Evolutionary conservation across 2,329 filamentous ascomycete genomes (phyloP), one percentile per base, ranked within the genome.

Genomic region (Penicillium expansum): DNA sequence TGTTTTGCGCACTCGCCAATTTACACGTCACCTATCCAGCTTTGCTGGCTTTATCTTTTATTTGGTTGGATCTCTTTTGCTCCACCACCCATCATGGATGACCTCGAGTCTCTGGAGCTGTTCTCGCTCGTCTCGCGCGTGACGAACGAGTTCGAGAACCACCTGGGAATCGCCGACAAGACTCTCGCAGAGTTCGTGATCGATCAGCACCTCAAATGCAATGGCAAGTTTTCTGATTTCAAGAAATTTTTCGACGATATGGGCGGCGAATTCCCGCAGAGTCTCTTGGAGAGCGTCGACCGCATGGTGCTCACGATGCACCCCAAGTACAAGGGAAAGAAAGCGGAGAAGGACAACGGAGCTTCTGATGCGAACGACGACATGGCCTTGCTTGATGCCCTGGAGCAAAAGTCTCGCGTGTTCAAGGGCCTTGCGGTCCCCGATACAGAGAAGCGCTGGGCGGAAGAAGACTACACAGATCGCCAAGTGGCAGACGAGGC

Each of bases 121-220:
- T 83, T 99, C 52, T 96, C 92, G 67, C 87, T 99, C 69, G 92
- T 97, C 55, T 94, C 91, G 49, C 96, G 93, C 75, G 91, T 99
- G 67, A 92, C 92, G 14, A 93, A 90, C 18, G 94, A 99, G 76
- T 82, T 99, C 52, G 89, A 96, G 68, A 99, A 99, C 71, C 91
- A 99, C 76, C 77, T 97, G 58, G 91, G 92, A 55, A 86, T 97
- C 67, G 89, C 85, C 72, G 92, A 99, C 77, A 97, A 96, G 76
- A 96, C 91, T 5, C 86, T 99, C 27, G 92, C 94, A 66, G 94
- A 99, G 76, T 99, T 96, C 71, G 86, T 99, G 68, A 96, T 99
- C 70, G 90, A 90, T 60, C 89, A 96, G 72, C 91, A 96, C 67
- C 77, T 88, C 72, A 85, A 92, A 82, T 89, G 86, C 78, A 61